Evolutionary conservation across 2,329 filamentous ascomycete genomes (phyloP).

Genomic region (Colletotrichum spaethianum): DNA sequence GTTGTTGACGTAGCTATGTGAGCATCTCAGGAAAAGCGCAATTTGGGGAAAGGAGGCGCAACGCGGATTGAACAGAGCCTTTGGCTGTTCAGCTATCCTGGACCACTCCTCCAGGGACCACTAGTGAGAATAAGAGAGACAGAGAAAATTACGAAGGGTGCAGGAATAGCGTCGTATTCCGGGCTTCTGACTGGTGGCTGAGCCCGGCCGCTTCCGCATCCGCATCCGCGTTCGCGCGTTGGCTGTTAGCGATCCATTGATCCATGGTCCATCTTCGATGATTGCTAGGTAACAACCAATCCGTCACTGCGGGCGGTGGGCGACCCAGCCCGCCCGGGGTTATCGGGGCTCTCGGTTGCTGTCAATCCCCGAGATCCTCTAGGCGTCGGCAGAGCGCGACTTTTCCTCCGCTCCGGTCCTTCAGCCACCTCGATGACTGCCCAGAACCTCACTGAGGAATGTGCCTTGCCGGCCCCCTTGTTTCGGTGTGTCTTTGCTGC

Average conservation of each 20-base stretch:
- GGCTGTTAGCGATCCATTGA: slow-evolving; percentile 1
- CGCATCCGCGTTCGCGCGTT: slow-evolving; percentile 38
- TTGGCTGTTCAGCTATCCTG: background rate
- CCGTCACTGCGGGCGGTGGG: slow-evolving; percentile 20
- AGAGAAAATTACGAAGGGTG: slow-evolving; percentile 30
- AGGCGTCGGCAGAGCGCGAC: background rate
- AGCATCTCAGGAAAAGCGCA: background rate
- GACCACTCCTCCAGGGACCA: background rate
- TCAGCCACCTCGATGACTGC: background rate
- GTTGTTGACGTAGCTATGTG: background rate
- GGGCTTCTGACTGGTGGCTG: slow-evolving; percentile 27
- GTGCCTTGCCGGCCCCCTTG: background rate
- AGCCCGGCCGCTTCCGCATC: slow-evolving; percentile 28
- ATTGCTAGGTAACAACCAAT: background rate
- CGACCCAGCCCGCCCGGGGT: slow-evolving; percentile 18
- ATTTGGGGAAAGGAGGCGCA: background rate
- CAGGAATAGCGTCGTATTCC: slow-evolving; percentile 36
- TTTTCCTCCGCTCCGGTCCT: slow-evolving; percentile 8
- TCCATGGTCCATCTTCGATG: background rate
- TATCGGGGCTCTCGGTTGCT: slow-evolving; percentile 35
- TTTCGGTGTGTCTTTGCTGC: no score
- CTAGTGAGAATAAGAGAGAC: background rate
- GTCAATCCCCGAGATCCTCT: slow-evolving; percentile 22
- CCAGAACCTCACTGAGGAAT: background rate
- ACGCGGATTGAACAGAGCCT: background rate